Base-by-base conservation (phyloP, 2,329 filamentous ascomycete species). In the Raffaelea arxii region DNA sequence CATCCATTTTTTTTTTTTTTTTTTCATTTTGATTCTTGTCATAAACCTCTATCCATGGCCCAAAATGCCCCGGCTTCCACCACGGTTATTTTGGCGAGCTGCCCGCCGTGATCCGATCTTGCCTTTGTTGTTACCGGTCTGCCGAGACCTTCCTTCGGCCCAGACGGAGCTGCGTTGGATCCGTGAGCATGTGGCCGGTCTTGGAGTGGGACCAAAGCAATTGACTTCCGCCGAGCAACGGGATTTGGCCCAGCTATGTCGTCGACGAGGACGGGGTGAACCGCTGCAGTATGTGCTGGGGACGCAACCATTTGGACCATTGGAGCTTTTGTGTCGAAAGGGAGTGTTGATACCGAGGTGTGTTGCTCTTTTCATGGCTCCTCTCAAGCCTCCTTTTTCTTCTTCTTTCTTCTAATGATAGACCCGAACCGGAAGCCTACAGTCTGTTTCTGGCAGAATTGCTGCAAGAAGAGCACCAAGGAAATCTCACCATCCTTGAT, bases 251-350 rank as follows among this genome's bases (percentile, higher is more conserved):
- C 51, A 57, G 1, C 61, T 81, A 6, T 78, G 75, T 51, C 62
- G 61, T 4, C 62, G 67, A 42, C 68, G 80, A 27, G 69, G 73
- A 9, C 63, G 61, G 9, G 88, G 88, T 1, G 76, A 81, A 48
- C 92, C 92, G 2, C 65, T 98, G 27, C 92, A 97, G 62, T 97
- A 97, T 60, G 74, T 97, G 21, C 68, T 98, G 1, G 89, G 89
- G 4, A 81, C 82, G 5, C 89, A 96, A 61, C 92, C 84, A 2
- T 97, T 98, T 65, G 91, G 90, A 1, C 68, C 78, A 4, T 65
- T 97, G 16, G 84, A 95, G 37, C 84, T 98, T 40, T 66, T 74
- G 46, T 96, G 90, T 59, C 71, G 69, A 24, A 76, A 71, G 11
- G 86, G 86, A 2, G 90, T 97, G 5, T 68, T 98, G 47, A 94